These are phyloP conservation scores for Cymbidium sinense DNA, from an alignment of 106 monocot genomes.

Conservation along the genomic window DNA sequence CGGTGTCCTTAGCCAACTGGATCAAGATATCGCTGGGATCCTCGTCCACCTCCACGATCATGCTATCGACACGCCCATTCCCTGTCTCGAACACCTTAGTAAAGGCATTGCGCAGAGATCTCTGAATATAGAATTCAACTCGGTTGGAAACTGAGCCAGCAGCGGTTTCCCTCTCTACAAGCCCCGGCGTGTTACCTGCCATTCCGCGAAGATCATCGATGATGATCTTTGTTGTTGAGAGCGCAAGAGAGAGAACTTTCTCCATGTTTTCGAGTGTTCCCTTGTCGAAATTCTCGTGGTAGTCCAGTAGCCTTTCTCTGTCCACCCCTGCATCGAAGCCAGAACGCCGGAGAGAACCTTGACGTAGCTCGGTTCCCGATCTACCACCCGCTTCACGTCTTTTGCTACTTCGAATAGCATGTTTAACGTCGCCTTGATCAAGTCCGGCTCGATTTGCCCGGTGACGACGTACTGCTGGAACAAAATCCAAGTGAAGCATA, in stretches of 20 bases:
- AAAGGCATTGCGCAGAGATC: conserved; percentile 48
- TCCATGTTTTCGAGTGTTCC: conserved; percentile 32
- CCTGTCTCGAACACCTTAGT: conserved; percentile 66
- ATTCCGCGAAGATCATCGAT: conserved; percentile 24
- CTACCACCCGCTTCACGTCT: conserved; percentile 24
- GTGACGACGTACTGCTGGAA: conserved; percentile 51
- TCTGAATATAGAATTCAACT: conserved; percentile 44
- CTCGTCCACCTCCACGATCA: conserved; percentile 52
- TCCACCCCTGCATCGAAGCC: conserved; percentile 45
- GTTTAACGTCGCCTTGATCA: conserved; percentile 29
- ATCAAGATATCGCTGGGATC: conserved; percentile 37
- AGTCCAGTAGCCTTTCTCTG: conserved; percentile 48
- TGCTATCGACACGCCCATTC: conserved; percentile 29
- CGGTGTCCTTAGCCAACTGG: conserved; percentile 59
- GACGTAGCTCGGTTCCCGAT: conserved; percentile 26
- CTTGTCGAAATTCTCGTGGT: conserved; percentile 47
- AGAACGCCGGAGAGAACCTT: conserved; percentile 27
- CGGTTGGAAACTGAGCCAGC: not conserved
- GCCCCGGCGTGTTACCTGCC: conserved; percentile 1
- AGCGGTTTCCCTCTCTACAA: conserved; percentile 3
- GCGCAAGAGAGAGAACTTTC: conserved; percentile 28
- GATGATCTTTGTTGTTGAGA: conserved; percentile 33
- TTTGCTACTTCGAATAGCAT: conserved; percentile 30
- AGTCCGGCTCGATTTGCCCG: conserved; percentile 39
- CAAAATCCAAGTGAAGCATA: conserved; percentile 56